Evolutionary conservation across 139 green algal genomes (phyloP), one percentile per base, ranked within the genome.

Genomic region (Gonium pectorale): DNA sequence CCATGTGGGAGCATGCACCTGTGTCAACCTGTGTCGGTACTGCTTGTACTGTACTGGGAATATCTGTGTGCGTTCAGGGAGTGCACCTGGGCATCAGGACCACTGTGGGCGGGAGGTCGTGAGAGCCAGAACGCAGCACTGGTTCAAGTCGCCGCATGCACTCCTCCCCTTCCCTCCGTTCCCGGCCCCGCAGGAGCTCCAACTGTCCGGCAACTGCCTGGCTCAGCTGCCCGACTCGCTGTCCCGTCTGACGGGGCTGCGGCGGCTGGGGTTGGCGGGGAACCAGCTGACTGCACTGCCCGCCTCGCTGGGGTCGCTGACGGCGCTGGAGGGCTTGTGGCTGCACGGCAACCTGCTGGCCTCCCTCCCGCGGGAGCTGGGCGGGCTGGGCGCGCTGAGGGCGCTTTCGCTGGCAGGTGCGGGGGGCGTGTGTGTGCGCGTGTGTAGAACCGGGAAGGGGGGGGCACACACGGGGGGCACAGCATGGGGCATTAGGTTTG

Each of bases 341-440:
- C 77, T 97, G 68, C 90, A 96, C 41, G 94, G 93, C 69, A 96
- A 96, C 88, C 56, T 51, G 38, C 86, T 97, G 33, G 69, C 83
- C 0, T 22, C 38, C 29, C 87, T 96, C 70, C 93, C 93, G 0
- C 66, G 79, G 44, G 27, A 87, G 82, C 41, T 86, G 29, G 29
- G 33, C 11, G 27, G 63, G 37, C 52, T 90, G 56, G 67, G 86
- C 35, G 71, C 85, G 22, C 80, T 96, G 33, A 29, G 87, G 29
- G 52, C 90, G 43, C 54, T 95, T 31, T 82, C 51, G 43, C 35
- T 85, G 29, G 64, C 74, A 5, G 59, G 75, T 71, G 40, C 22
- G 75, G 38, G n/a, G 8, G n/a, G 62, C 9, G 5, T 41, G 62
- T 56, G 49, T 56, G 49, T 56, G 62, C 7, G 62, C 41, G 62